Base-by-base conservation (phyloP, 2,329 filamentous ascomycete species). In the Chaetomiaceae sp. region DNA sequence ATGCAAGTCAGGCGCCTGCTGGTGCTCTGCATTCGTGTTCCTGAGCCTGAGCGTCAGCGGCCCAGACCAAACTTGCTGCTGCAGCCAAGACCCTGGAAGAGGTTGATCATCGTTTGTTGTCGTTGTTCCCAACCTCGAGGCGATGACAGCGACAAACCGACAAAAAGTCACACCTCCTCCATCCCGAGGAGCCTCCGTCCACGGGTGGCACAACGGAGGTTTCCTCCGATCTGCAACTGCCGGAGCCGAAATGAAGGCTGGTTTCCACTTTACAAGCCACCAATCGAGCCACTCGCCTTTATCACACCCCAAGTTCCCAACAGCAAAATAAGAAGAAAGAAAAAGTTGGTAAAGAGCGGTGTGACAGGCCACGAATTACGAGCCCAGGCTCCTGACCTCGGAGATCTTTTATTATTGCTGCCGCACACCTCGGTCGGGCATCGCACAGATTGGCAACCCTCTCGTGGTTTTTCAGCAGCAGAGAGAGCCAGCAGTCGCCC, bases 331-430 rank as follows among this genome's bases (percentile, higher is more conserved):
- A n/a, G n/a, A n/a, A n/a, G n/a, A n/a, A n/a, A n/a, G n/a, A n/a
- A n/a, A n/a, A n/a, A n/a, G 25, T 10, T 27, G 25, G 25, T n/a
- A 50, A 54, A 51, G 48, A 51, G 53, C 53, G 53, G 53, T 55
- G 53, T 54, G 48, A 35, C 13, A n/a, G 34, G 44, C 16, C 33
- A 17, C 30, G 13, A 27, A 13, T 10, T 7, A 21, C 35, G 3
- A 20, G 21, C 9, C 10, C 17, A 27, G 35, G 9, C 44, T 8
- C 23, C 16, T 39, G 30, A 48, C 27, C 23, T 40, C 34, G 31
- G 39, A 44, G 34, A 44, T 27, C 7, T 48, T 43, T 23, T 25
- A 38, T 4, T 3, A 23, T 46, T 10, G 25, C 25, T 27, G 6
- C 10, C 25, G 25, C 25, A 27, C 25, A 27, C 25, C 25, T 21